Base-by-base conservation (phyloP, 768 basidiomycete genomes). In the Crepidotus variabilis region DNA sequence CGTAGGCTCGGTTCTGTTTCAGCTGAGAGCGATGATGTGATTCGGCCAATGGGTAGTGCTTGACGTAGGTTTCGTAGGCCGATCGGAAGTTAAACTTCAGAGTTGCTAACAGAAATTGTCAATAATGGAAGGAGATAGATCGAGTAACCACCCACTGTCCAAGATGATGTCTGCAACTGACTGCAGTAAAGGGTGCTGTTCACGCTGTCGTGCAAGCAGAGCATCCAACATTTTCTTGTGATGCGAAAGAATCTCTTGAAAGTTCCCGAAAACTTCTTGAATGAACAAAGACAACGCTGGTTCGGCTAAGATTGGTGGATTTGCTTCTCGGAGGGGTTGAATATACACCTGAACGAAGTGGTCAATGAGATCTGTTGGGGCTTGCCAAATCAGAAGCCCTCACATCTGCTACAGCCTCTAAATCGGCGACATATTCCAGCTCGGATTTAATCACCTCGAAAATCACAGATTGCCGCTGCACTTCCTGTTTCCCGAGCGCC, bases 371-470 rank as follows among this genome's bases (percentile, higher is more conserved):
- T 56, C 47, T 45, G 52, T 32, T 1, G 34, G 13, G 39, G 48
- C 47, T 57, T n/a, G 14, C 57, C 48, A 33, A 9, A 23, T 48
- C 10, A 47, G 35, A 49, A 36, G 48, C 46, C 60, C 70, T 54
- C 58, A 91, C 92, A 67, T 90, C 79, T 72, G 83, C 71, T 60
- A 90, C 72, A 56, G 86, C 69, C 65, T 85, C 78, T 50, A 99
- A 71, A 71, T 98, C 96, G 28, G 80, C 69, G 10, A 94, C 88
- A 67, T 97, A 98, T 57, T 93, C 88, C 59, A 86, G 80, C 72
- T 99, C 97, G 0, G 88, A 86, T 69, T 92, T 88, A 70, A 98
- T 86, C 21, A 96, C 72, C 67, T 98, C 95, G 62, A 94, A 95
- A 6, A 99, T 79, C 36, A 86, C 83, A 22, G 85, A 90, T 68